Percentiles rank a stretch among this genome's conserved stretches.
These are phyloP conservation scores for Annona cherimola DNA, from an alignment of 164 flowering plant species.

Conservation along the genomic window DNA sequence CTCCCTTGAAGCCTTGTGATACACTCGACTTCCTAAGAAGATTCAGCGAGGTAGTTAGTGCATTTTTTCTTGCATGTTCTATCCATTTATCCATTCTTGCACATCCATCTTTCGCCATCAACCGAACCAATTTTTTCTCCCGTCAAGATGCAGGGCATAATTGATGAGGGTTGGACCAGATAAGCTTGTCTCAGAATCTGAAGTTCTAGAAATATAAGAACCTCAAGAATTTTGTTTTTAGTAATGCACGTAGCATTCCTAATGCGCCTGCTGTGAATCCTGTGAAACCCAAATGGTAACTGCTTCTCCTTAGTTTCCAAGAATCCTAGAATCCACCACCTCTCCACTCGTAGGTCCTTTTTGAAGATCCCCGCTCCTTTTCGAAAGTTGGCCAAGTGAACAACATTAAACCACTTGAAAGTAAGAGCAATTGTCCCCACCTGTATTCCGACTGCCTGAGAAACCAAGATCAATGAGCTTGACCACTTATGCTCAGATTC, in stretches of 20 bases:
- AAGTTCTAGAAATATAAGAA: slow-evolving; percentile 21
- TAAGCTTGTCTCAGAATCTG: no score
- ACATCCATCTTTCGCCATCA: slow-evolving; percentile 30
- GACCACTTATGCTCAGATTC: slow-evolving; percentile 66
- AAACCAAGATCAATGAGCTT: neutral
- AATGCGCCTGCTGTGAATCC: neutral
- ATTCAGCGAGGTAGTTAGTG: slow-evolving; percentile 37
- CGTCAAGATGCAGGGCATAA: slow-evolving; percentile 52
- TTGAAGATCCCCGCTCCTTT: neutral
- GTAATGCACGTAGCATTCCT: neutral
- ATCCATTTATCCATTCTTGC: slow-evolving; percentile 37
- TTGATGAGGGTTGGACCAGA: neutral
- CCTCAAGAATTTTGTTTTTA: neutral
- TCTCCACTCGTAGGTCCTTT: slow-evolving; percentile 24
- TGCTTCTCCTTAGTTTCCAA: slow-evolving; percentile 15
- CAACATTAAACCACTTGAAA: slow-evolving; percentile 1
- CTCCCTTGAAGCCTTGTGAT: slow-evolving; percentile 34
- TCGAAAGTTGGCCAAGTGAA: neutral
- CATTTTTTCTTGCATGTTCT: slow-evolving; percentile 27
- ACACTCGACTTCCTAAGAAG: slow-evolving; percentile 24
- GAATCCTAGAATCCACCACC: slow-evolving; percentile 27
- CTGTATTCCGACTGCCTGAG: slow-evolving; percentile 1
- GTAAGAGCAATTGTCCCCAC: slow-evolving; percentile 6
- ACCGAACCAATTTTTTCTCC: slow-evolving; percentile 41
- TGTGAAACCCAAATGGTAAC: neutral